phyloP scores from a whole-genome alignment of 495 filamentous ascomycete genomes.

The Extremus antarcticus region DNA sequence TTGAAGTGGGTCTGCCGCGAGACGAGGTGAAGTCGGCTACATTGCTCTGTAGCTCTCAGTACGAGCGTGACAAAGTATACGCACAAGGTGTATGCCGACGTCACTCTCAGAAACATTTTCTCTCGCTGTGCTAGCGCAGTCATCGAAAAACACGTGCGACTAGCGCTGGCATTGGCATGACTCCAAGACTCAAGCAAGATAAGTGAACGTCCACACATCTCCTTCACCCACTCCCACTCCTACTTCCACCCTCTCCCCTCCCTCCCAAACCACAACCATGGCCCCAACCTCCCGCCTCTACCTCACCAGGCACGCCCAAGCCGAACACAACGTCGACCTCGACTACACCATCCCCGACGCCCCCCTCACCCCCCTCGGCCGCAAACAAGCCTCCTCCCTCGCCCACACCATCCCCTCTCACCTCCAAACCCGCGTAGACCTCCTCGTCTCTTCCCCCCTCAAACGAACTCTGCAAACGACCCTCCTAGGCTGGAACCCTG shows the following conservation, averaged over 20 bases:
- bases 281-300: constrained; percentile 13
- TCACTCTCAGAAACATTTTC: not conserved
- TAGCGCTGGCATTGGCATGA: not conserved
- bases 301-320: constrained; percentile 15
- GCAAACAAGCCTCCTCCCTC: constrained; percentile 13
- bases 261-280: constrained; percentile 7
- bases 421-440: constrained; percentile 6
- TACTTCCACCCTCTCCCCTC: not conserved
- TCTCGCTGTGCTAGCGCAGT: not conserved
- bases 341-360: constrained; percentile 20
- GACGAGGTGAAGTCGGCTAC: too few relatives aligned
- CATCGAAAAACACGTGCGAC: not conserved
- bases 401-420: constrained; percentile 1
- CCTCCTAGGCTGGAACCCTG: constrained; percentile 9
- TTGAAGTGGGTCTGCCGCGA: too few relatives aligned
- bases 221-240: not conserved
- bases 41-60: too few relatives aligned
- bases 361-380: constrained; percentile 14
- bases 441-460: constrained; percentile 17
- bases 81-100: too few relatives aligned
- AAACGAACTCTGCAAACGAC: constrained; percentile 15
- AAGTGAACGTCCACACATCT: not conserved
- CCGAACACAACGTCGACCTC: constrained; percentile 16
- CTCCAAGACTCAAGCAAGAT: not conserved
- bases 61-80: too few relatives aligned